phyloP scores from a whole-genome alignment of 164 flowering plant genomes.

The Dillenia suffruticosa region DNA sequence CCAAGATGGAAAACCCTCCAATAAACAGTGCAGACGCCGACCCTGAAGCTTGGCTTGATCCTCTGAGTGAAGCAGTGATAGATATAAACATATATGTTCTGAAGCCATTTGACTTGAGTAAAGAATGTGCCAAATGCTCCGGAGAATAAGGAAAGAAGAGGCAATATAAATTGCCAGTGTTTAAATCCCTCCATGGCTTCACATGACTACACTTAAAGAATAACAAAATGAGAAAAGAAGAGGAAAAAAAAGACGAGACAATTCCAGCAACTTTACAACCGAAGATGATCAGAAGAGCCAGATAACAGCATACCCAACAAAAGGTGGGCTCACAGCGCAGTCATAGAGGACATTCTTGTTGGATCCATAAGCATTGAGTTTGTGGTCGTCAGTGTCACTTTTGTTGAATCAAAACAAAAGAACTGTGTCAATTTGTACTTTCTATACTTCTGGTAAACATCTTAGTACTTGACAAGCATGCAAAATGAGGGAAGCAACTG shows the following conservation, averaged over 20 bases:
- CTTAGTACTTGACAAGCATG: too few relatives aligned
- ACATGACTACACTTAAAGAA: constrained; percentile 41
- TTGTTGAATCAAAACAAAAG: constrained; percentile 3
- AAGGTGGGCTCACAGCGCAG: constrained; percentile 74
- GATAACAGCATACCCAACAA: constrained; percentile 52
- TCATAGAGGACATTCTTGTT: constrained; percentile 31
- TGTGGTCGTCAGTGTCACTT: constrained; percentile 23
- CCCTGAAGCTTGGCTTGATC: constrained; percentile 41
- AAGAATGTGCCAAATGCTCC: constrained; percentile 54
- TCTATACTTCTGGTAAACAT: too few relatives aligned
- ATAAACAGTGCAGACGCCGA: constrained; percentile 67
- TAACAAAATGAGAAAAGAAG: constrained; percentile 1
- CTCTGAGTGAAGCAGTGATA: constrained; percentile 46
- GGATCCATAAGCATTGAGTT: constrained; percentile 19
- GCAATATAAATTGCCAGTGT: constrained; percentile 52
- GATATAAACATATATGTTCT: constrained; percentile 45
- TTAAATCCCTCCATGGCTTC: constrained; percentile 71
- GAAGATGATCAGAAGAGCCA: constrained; percentile 6
- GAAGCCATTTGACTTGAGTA: constrained; percentile 33
- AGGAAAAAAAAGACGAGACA: background rate
- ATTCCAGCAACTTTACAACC: background rate
- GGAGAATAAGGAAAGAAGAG: constrained; percentile 86
- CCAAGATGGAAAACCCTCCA: constrained; percentile 72
- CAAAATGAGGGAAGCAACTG: too few relatives aligned
- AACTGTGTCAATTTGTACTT: too few relatives aligned